A percentile compares a stretch with the other conserved stretches of the same genome.
phyloP scores from a whole-genome alignment of 192 early-diverging fungal genomes.

The Podila epicladia region DNA sequence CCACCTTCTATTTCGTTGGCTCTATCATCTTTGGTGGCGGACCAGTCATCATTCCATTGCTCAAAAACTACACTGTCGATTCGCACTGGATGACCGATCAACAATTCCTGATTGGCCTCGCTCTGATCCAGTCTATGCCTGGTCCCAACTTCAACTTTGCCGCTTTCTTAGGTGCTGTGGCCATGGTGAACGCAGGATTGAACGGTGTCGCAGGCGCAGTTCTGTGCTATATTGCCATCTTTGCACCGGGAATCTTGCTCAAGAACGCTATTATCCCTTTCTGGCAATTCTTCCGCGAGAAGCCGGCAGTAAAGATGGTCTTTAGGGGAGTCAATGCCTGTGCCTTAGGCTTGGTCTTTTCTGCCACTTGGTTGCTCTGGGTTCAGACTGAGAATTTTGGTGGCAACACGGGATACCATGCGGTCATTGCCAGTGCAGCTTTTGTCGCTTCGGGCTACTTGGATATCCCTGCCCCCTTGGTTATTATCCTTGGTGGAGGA shows the following conservation, averaged over 20 bases:
- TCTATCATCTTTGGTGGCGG: slow-evolving; percentile 74
- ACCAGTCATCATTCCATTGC: slow-evolving; percentile 69
- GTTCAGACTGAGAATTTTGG: slow-evolving; percentile 30
- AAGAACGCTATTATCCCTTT: slow-evolving; percentile 68
- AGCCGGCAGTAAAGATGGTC: slow-evolving; percentile 50
- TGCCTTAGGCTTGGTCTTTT: slow-evolving; percentile 69
- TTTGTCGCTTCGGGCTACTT: slow-evolving; percentile 46
- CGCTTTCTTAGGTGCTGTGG: slow-evolving; percentile 68
- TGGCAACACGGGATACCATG: slow-evolving; percentile 40
- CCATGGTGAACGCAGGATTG: slow-evolving; percentile 48
- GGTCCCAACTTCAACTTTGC: slow-evolving; percentile 79
- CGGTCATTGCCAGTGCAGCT: slow-evolving; percentile 42
- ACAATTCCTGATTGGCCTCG: slow-evolving; percentile 72
- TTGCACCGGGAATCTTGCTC: slow-evolving; percentile 68
- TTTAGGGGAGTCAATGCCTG: slow-evolving; percentile 72
- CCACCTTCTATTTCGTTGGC: slow-evolving; percentile 67
- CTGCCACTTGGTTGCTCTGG: slow-evolving; percentile 71
- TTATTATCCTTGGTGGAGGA: slow-evolving; percentile 45
- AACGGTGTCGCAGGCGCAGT: slow-evolving; percentile 58
- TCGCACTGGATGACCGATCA: slow-evolving; percentile 61
- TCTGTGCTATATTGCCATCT: slow-evolving; percentile 66
- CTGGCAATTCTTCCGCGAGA: slow-evolving; percentile 63
- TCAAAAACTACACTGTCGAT: slow-evolving; percentile 64
- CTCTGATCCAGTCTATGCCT: slow-evolving; percentile 64
- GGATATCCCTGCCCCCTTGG: slow-evolving; percentile 39